Evolutionary conservation across 352 stramenopile species (phyloP).

Genomic region (Phytophthora sojae): DNA sequence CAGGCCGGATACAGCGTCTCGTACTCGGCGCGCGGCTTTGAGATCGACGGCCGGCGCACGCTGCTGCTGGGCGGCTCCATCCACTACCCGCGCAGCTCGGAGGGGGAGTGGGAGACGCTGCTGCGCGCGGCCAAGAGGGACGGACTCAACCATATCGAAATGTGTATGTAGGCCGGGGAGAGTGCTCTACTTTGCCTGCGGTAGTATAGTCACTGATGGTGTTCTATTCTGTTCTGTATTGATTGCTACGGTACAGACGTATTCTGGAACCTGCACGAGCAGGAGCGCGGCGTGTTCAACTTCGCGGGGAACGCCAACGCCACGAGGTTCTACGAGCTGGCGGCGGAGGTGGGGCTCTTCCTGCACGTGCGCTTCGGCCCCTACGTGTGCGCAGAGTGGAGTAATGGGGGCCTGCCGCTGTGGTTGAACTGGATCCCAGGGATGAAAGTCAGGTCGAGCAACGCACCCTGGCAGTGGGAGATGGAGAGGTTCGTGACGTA

Average conservation of each 20-base stretch:
- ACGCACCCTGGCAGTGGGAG: constrained; percentile 46
- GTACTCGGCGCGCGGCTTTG: constrained; percentile 61
- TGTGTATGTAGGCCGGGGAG: constrained; percentile 51
- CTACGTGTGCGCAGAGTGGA: constrained; percentile 76
- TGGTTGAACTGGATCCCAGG: constrained; percentile 65
- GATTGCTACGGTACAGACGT: constrained; percentile 50
- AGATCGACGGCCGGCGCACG: constrained; percentile 61
- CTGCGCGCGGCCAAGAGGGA: constrained; percentile 73
- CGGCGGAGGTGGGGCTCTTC: constrained; percentile 63
- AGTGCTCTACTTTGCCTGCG: too few relatives aligned
- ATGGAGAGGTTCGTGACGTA: constrained; percentile 71
- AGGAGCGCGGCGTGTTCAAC: constrained; percentile 58
- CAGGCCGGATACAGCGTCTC: constrained; percentile 57
- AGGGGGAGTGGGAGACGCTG: constrained; percentile 61
- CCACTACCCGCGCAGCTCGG: constrained; percentile 64
- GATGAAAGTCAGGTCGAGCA: constrained; percentile 62
- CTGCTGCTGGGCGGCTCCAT: constrained; percentile 77
- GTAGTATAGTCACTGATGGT: too few relatives aligned
- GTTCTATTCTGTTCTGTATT: too few relatives aligned
- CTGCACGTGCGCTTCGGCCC: constrained; percentile 75
- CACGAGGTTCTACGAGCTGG: constrained; percentile 69
- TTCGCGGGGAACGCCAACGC: constrained; percentile 60
- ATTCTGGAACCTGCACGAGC: constrained; percentile 79
- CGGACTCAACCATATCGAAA: constrained; percentile 76
- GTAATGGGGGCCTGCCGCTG: constrained; percentile 65